Percentiles rank a stretch among this genome's conserved stretches.
These are phyloP conservation scores for Lasiodiplodia sp. DNA, from an alignment of 2,329 filamentous ascomycete genomes.

Conservation along the genomic window DNA sequence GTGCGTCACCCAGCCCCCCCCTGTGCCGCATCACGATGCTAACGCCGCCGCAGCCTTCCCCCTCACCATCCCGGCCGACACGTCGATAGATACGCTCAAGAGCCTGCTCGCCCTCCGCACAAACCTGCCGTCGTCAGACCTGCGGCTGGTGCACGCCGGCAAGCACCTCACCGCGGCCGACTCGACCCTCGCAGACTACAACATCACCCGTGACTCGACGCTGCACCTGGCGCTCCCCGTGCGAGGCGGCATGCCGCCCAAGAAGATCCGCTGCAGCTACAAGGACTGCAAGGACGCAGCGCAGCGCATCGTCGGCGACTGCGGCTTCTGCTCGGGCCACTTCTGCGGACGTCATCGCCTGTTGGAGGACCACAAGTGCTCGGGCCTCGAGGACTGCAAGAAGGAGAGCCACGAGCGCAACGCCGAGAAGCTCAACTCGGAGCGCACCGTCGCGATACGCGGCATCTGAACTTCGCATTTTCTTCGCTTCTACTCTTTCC, in stretches of 20 bases:
- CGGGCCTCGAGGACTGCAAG: constrained; percentile 94
- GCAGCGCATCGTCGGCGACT: constrained; percentile 95
- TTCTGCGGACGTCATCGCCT: constrained; percentile 96
- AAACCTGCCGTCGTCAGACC: constrained; percentile 57
- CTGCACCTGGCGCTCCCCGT: constrained; percentile 64
- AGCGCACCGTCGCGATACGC: constrained; percentile 93
- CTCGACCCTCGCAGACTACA: constrained; percentile 55
- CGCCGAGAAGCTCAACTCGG: constrained; percentile 86
- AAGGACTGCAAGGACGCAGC: constrained; percentile 88
- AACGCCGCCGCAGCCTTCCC: constrained; percentile 59
- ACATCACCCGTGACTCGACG: constrained; percentile 59
- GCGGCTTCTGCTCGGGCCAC: constrained; percentile 90
- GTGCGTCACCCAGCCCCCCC: constrained; percentile 52
- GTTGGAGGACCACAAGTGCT: constrained; percentile 93
- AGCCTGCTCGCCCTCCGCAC: constrained; percentile 66
- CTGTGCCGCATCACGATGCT: constrained; percentile 34
- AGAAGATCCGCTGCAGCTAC: constrained; percentile 85
- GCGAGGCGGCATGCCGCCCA: constrained; percentile 66
- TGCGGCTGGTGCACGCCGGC: constrained; percentile 66
- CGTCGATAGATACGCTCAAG: constrained; percentile 63
- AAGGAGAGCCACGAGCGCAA: constrained; percentile 96
- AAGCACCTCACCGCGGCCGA: constrained; percentile 58
- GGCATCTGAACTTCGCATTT: constrained; percentile 67
- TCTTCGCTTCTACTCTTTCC: constrained; percentile 15
- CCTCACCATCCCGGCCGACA: constrained; percentile 61